Evolutionary conservation across 345 rosid species (phyloP).

Genomic region (Rubroshorea leprosula): DNA sequence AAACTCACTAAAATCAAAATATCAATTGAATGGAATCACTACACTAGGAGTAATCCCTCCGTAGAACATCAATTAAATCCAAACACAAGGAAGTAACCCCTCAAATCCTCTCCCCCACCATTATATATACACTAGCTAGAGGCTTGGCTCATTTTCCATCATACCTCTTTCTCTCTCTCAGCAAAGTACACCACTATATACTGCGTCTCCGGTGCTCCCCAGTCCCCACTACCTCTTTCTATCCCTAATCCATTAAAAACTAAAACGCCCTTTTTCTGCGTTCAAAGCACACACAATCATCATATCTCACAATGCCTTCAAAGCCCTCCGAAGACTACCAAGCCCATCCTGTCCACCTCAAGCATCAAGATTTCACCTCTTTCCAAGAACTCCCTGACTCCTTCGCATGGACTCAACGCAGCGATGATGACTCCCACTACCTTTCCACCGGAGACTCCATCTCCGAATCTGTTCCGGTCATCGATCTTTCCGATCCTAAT

Average conservation of each 20-base stretch:
- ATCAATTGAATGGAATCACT: too few relatives aligned
- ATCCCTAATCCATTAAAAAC: neutral
- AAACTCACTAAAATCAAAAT: too few relatives aligned
- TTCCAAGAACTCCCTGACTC: constrained; percentile 71
- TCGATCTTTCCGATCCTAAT: constrained; percentile 58
- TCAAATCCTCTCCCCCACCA: neutral
- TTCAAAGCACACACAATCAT: neutral
- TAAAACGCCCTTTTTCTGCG: neutral
- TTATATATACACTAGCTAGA: constrained; percentile 14
- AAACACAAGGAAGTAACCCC: too few relatives aligned
- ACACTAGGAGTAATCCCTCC: too few relatives aligned
- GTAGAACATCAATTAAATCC: too few relatives aligned
- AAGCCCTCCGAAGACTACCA: constrained; percentile 43
- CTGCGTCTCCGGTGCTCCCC: neutral
- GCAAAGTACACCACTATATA: constrained; percentile 2
- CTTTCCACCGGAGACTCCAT: constrained; percentile 12
- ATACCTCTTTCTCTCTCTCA: constrained; percentile 1
- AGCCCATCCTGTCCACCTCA: constrained; percentile 48
- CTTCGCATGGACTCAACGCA: constrained; percentile 57
- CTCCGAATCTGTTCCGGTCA: constrained; percentile 46
- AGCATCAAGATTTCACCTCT: constrained; percentile 49
- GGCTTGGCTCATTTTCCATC: constrained; percentile 5
- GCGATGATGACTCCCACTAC: constrained; percentile 31
- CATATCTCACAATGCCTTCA: constrained; percentile 47
- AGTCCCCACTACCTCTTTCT: neutral